Evolutionary conservation across 805 yeast species (phyloP), one percentile per base, ranked within the genome.

Genomic region (Teunomyces aglyptinius): DNA sequence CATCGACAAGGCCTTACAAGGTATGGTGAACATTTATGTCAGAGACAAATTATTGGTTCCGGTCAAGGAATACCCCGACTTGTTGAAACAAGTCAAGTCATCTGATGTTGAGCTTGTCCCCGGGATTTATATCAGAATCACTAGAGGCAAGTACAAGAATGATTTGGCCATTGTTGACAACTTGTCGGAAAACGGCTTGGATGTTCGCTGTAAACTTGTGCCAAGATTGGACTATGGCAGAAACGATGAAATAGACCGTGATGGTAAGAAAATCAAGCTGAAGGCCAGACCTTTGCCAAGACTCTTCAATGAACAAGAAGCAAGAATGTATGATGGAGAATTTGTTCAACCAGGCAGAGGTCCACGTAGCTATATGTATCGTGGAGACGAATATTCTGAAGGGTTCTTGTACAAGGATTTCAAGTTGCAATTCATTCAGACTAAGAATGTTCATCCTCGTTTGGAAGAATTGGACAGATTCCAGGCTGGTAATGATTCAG

Each of bases 201-300:
- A 92, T 63, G 98, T 89, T n/a, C 80, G 95, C 58, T 82, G 96
- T 56, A 89, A 89, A 61, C 74, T 94, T 53, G 95, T 94, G 28
- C 99, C 99, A 31, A 82, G 99, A 59, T 69, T 94, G 49, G 97
- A 92, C 63, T 92, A 94, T 65, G 96, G 96, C 48, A 81, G 83
- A 54, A 73, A 77, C 38, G 76, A 71, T 51, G 78, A 70, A 24
- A 50, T 77, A 49, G 88, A 82, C 51, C 56, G 58, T 31, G 70
- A 70, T 16, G 85, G 82, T 19, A 55, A 54, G 49, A 41, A 57
- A 26, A 60, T 70, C 35, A 83, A 80, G 42, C 77, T 80, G 55
- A 86, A 85, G 48, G 70, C 81, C 46, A 79, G 92, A 61, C 96
- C 97, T 1, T 84, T 90, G 3, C 91, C 94, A 44, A 79, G 96